Evolutionary conservation across 768 basidiomycete genomes (phyloP).

Genomic region (Favolaschia claudopus): DNA sequence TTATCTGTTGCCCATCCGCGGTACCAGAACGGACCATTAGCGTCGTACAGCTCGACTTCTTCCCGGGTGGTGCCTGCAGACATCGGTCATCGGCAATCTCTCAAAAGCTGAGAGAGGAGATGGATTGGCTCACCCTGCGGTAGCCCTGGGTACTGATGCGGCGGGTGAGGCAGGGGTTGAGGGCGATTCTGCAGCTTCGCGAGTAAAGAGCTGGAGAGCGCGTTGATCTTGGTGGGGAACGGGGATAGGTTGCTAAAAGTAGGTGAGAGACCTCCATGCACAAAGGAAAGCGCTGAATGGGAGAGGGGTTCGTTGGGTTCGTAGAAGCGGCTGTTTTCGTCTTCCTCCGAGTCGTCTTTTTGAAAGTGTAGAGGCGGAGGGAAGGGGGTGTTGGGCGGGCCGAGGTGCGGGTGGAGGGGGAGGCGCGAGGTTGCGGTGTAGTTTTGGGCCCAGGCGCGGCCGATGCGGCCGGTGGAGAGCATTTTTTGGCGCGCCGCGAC

Average conservation of each 20-base stretch:
- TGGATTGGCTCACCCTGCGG: constrained; percentile 52
- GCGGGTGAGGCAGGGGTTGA: constrained; percentile 85
- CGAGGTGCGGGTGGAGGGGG: constrained; percentile 77
- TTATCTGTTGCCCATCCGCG: constrained; percentile 87
- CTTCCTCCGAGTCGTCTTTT: constrained; percentile 28
- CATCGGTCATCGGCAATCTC: constrained; percentile 28
- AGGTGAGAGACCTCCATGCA: constrained; percentile 90
- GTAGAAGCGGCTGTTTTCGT: constrained; percentile 32
- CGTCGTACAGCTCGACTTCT: constrained; percentile 75
- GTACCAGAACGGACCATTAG: constrained; percentile 93
- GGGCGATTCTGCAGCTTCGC: constrained; percentile 68
- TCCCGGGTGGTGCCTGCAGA: constrained; percentile 62
- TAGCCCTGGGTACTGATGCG: constrained; percentile 74
- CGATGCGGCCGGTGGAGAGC: constrained; percentile 79
- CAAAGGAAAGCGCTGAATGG: constrained; percentile 87
- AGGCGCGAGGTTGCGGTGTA: constrained; percentile 85
- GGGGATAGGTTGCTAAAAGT: constrained; percentile 78
- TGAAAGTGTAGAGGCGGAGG: constrained; percentile 48
- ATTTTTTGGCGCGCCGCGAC: constrained; percentile 75
- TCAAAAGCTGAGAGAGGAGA: not conserved
- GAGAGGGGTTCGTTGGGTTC: constrained; percentile 60
- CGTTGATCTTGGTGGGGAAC: constrained; percentile 86
- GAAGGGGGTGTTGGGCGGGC: constrained; percentile 70
- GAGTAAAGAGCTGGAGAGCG: constrained; percentile 73
- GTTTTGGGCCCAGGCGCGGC: constrained; percentile 83